These are phyloP conservation scores for Annona squamosa DNA, from an alignment of 164 flowering plant genomes.

Conservation along the genomic window DNA sequence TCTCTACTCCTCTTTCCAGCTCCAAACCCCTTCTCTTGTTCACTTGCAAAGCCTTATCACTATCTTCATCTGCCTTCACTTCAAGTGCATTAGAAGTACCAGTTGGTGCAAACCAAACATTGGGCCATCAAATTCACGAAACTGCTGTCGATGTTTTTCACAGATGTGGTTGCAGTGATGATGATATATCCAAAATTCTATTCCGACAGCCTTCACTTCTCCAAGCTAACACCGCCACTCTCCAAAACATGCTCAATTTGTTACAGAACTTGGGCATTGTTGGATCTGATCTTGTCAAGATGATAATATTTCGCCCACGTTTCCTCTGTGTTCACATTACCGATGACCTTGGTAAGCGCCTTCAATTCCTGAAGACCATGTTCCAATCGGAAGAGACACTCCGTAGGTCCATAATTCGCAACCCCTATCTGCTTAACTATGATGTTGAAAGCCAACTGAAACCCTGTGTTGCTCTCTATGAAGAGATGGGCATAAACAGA, in stretches of 20 bases:
- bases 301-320: conserved; percentile 59
- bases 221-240: conserved; percentile 17
- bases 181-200: conserved; percentile 34
- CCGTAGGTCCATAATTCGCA: conserved; percentile 38
- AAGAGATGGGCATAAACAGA: conserved; percentile 33
- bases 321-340: conserved; percentile 34
- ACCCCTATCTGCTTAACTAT: conserved; percentile 57
- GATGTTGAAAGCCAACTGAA: conserved; percentile 30
- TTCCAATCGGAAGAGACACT: conserved; percentile 44
- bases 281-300: conserved; percentile 44
- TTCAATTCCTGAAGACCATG: conserved; percentile 26
- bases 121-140: not conserved
- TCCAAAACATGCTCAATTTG: conserved; percentile 31
- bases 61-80: not conserved
- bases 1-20: not conserved
- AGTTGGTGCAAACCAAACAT: not conserved
- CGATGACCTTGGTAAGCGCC: conserved; percentile 32
- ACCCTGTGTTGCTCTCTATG: conserved; percentile 41
- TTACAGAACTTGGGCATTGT: conserved; percentile 36
- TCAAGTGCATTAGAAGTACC: not conserved
- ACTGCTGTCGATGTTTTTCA: not conserved
- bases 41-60: not conserved
- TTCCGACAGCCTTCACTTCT: conserved; percentile 34
- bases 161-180: conserved; percentile 33
- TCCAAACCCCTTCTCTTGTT: not conserved